Evolutionary conservation across 2,329 filamentous ascomycete genomes (phyloP), one percentile per base, ranked within the genome.

Genomic region (Talaromyces sp.): DNA sequence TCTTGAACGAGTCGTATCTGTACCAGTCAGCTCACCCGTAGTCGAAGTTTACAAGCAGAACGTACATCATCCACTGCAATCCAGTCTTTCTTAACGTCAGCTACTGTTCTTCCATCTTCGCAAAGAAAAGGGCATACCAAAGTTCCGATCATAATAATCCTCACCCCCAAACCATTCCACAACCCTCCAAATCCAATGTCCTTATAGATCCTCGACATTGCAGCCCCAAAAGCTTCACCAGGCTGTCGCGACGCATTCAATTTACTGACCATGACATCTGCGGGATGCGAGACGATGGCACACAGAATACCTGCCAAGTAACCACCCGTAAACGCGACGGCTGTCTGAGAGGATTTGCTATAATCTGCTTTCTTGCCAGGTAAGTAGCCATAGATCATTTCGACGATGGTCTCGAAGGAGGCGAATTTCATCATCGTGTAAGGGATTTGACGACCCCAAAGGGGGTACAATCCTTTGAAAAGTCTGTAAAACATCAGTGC

Each of bases 401-500:
- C 90, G 65, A 96, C 92, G 66, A 93, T 92, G 22, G 89, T 93
- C 81, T 97, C 93, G 72, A 96, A 97, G 1, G 91, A 93, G 39
- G 92, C 92, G 76, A 97, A 96, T 83, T 96, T 95, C 87, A 92
- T 92, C 90, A 92, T 92, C 7, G 89, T 93, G 79, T 93, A 92
- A 1, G 93, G 93, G 73, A 97, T 96, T 81, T 97, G 93, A 27
- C 93, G 87, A 57, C 89, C 93, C 93, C 93, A 97, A 31, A 97
- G 87, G 39, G 93, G 93, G 74, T 95, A 94, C 22, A 97, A 80
- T 59, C 93, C 93, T 80, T 96, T 96, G 84, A 94, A 97, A 54
- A 96, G 80, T 10, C 81, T 82, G 59, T 37, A 3, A 0, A 58
- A 16, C 57, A 49, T 39, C 33, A 43, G 35, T 31, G 39, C 37